phyloP scores from a whole-genome alignment of 1,139 yeast genomes.

The Pichia kudriavzevii region DNA sequence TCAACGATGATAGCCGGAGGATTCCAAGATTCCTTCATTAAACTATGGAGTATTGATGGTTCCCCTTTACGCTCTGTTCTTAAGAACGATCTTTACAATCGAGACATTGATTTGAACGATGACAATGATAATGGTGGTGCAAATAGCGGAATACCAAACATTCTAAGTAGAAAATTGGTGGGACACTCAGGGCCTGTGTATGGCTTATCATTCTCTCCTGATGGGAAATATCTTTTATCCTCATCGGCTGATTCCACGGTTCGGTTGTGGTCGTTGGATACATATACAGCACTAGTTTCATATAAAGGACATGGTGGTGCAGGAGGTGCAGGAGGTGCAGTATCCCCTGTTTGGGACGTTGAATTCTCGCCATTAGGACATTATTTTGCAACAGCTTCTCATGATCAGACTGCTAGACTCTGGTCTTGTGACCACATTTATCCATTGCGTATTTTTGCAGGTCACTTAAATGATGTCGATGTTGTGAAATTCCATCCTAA shows the following conservation, averaged over 20 bases:
- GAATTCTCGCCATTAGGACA: slow-evolving; percentile 92
- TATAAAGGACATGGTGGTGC: slow-evolving; percentile 69
- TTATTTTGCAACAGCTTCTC: slow-evolving; percentile 95
- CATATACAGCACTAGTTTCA: slow-evolving; percentile 82
- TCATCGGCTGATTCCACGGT: slow-evolving; percentile 90
- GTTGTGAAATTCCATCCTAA: slow-evolving; percentile 95
- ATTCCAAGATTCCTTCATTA: slow-evolving; percentile 83
- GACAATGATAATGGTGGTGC: slow-evolving; percentile 1
- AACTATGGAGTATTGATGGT: slow-evolving; percentile 90
- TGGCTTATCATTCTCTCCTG: slow-evolving; percentile 87
- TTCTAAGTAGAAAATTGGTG: slow-evolving; percentile 51
- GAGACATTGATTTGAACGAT: slow-evolving; percentile 20
- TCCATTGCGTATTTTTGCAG: slow-evolving; percentile 93
- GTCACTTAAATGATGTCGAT: slow-evolving; percentile 95
- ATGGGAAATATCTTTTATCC: slow-evolving; percentile 70
- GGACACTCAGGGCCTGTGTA: slow-evolving; percentile 96
- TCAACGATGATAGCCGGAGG: slow-evolving; percentile 88
- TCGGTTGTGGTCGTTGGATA: slow-evolving; percentile 89
- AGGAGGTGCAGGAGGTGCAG: slow-evolving; percentile 25
- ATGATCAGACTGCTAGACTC: slow-evolving; percentile 92
- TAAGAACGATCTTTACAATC: slow-evolving; percentile 51
- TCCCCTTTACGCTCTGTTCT: slow-evolving; percentile 64
- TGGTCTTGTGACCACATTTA: slow-evolving; percentile 99
- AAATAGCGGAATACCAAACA: slow-evolving; percentile 22
- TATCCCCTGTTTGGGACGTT: slow-evolving; percentile 97